Conservation (phyloP, 2,329 filamentous ascomycete species). For the Aspergillus sp. region DNA sequence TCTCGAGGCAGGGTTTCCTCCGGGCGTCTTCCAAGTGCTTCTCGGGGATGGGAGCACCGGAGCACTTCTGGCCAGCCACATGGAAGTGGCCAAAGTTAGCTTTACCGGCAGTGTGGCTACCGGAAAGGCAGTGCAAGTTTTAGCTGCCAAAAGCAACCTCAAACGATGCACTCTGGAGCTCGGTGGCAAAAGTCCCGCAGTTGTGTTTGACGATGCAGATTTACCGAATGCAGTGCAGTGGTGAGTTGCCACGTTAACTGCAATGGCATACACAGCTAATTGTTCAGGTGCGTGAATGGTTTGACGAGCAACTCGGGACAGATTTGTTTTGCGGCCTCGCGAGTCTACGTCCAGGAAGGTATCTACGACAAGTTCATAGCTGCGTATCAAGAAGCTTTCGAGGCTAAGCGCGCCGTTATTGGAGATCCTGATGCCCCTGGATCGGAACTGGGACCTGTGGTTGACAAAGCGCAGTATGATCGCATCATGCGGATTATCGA, state of each 20-base stretch:
- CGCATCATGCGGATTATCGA: neutral
- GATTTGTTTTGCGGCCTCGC: neutral
- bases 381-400: neutral
- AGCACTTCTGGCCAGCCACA: neutral
- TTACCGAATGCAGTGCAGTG: neutral
- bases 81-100: neutral
- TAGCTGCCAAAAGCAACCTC: neutral
- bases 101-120: neutral
- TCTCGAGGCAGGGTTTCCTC: neutral
- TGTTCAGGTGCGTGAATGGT: neutral
- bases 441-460: neutral
- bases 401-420: neutral
- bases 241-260: neutral
- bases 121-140: neutral
- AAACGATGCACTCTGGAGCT: neutral
- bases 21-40: neutral
- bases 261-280: neutral
- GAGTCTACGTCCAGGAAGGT: neutral
- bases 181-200: neutral
- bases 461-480: constrained; percentile 54
- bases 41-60: neutral
- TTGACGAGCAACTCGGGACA: neutral
- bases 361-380: neutral
- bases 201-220: neutral
- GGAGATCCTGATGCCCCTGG: neutral